Conservation (phyloP, 2,329 filamentous ascomycete genomes). For the Ilyonectria robusta region DNA sequence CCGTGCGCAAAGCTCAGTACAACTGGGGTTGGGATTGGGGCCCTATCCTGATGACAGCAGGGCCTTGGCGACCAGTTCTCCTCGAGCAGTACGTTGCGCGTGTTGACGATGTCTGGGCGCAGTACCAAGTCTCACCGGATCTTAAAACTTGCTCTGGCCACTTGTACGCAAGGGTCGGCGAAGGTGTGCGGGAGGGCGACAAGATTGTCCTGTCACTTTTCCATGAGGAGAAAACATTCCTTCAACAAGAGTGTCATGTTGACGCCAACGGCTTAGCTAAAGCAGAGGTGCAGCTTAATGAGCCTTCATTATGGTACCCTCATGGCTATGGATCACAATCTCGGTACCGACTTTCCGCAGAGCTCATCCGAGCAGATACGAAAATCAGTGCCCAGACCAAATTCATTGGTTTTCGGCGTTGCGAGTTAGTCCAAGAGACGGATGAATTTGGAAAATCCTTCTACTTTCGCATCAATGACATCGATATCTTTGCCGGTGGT, state of each 20-base stretch:
- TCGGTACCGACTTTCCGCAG: conserved; percentile 21
- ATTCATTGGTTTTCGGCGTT: conserved; percentile 14
- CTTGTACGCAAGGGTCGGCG: not conserved
- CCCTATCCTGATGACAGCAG: conserved; percentile 72
- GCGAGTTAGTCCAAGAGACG: conserved; percentile 47
- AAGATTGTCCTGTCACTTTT: not conserved
- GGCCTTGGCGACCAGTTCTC: conserved; percentile 76
- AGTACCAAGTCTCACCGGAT: conserved; percentile 16
- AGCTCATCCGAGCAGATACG: not conserved
- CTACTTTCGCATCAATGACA: conserved; percentile 80
- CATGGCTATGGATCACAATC: conserved; percentile 29
- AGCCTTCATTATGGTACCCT: conserved; percentile 24
- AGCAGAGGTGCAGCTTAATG: not conserved
- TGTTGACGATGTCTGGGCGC: conserved; percentile 69
- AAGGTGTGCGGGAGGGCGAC: not conserved
- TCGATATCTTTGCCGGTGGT: conserved; percentile 81
- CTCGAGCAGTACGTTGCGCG: conserved; percentile 74
- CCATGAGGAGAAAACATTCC: not conserved
- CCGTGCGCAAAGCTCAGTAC: conserved; percentile 75
- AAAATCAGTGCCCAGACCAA: not conserved
- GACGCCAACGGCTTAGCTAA: not conserved
- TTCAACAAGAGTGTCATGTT: not conserved
- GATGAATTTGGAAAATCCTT: conserved; percentile 78
- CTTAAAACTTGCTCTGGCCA: conserved; percentile 12
- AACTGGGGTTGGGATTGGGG: conserved; percentile 83